A percentile compares a stretch with the other conserved stretches of the same genome.
These are phyloP conservation scores for Acrocalymma vagum DNA, from an alignment of 2,329 filamentous ascomycete genomes.

Conservation along the genomic window DNA sequence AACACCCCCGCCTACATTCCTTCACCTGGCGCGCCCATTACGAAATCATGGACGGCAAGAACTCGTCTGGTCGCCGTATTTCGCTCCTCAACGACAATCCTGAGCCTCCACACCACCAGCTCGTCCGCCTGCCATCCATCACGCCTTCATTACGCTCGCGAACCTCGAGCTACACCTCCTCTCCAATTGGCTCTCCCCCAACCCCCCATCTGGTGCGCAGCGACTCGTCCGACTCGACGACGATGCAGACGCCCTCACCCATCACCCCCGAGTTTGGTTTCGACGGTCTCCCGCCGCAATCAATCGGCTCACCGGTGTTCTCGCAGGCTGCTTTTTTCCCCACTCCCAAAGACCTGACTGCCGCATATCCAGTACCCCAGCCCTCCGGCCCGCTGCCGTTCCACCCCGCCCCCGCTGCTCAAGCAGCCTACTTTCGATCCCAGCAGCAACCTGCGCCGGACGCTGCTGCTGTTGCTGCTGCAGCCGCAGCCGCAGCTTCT, in stretches of 20 bases:
- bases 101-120: slow-evolving; percentile 35
- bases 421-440: slow-evolving; percentile 29
- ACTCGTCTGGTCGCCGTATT: slow-evolving; percentile 58
- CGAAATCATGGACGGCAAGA: slow-evolving; percentile 60
- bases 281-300: slow-evolving; percentile 25
- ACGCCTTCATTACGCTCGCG: slow-evolving; percentile 48
- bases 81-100: slow-evolving; percentile 59
- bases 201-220: slow-evolving; percentile 57
- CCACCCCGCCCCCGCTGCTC: slow-evolving; percentile 21
- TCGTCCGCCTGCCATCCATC: slow-evolving; percentile 45
- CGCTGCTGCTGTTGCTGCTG: slow-evolving; percentile 25
- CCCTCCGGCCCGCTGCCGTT: slow-evolving; percentile 29
- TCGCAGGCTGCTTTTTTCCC: slow-evolving; percentile 38
- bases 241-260: slow-evolving; percentile 55
- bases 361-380: slow-evolving; percentile 38
- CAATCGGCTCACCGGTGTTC: slow-evolving; percentile 37
- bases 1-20: too few relatives aligned
- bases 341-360: slow-evolving; percentile 30
- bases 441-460: slow-evolving; percentile 16
- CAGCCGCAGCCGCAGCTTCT: slow-evolving; percentile 54
- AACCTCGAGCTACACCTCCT: slow-evolving; percentile 55
- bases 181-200: slow-evolving; percentile 55
- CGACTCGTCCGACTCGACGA: slow-evolving; percentile 55
- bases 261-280: slow-evolving; percentile 54
- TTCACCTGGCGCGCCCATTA: slow-evolving; percentile 36